Evolutionary conservation across 2,329 filamentous ascomycete genomes (phyloP).

Genomic region (Immersiporthe knoxdaviesiana): DNA sequence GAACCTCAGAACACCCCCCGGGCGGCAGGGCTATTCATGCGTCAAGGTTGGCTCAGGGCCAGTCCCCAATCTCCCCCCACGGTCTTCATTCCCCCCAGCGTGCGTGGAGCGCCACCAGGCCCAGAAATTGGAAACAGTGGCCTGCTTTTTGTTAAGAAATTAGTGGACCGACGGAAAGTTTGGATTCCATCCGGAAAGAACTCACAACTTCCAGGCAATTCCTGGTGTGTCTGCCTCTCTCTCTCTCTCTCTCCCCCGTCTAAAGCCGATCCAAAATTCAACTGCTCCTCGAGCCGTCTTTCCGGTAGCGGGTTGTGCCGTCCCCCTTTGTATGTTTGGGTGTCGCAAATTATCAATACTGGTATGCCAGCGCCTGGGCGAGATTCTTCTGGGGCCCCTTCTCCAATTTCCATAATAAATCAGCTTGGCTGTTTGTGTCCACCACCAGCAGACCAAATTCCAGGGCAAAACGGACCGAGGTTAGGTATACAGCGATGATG

Average conservation of each 20-base stretch:
- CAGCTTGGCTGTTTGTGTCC: background rate
- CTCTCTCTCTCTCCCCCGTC: too few relatives aligned
- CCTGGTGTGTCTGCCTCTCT: background rate
- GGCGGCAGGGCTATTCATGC: background rate
- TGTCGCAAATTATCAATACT: background rate
- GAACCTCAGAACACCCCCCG: background rate
- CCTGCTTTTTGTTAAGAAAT: background rate
- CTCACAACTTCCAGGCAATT: background rate
- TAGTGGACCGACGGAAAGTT: conserved; percentile 18
- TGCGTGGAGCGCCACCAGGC: background rate
- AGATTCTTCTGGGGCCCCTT: background rate
- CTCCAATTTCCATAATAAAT: background rate
- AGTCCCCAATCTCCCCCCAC: too few relatives aligned
- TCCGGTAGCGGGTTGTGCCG: background rate
- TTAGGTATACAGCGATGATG: too few relatives aligned
- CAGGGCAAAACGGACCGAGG: background rate
- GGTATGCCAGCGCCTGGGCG: background rate
- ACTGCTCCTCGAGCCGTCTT: conserved; percentile 5
- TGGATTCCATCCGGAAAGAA: conserved; percentile 14
- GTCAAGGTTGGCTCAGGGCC: background rate
- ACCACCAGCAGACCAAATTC: background rate
- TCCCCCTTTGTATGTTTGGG: background rate
- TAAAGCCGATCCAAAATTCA: background rate
- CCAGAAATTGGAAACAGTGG: conserved; percentile 1
- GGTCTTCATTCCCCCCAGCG: background rate